These are phyloP conservation scores for Leccinum imitatum DNA, from an alignment of 768 basidiomycete species.

Conservation along the genomic window DNA sequence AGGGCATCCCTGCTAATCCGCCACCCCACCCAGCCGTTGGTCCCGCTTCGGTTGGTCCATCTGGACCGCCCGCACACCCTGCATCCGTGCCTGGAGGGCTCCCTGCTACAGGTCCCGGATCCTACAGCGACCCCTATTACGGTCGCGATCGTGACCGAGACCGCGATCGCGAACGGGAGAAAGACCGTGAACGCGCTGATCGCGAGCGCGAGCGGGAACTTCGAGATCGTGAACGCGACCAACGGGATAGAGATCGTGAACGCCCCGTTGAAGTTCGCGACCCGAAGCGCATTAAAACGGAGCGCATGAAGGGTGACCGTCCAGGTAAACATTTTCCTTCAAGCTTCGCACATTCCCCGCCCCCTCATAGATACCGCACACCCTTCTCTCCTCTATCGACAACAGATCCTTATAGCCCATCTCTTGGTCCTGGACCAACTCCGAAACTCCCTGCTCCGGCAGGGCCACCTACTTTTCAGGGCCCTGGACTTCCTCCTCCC, in stretches of 20 bases:
- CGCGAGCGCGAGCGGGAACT: slow-evolving; percentile 40
- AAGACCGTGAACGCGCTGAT: slow-evolving; percentile 39
- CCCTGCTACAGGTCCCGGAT: slow-evolving; percentile 31
- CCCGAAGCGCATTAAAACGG: slow-evolving; percentile 59
- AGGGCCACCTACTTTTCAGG: slow-evolving; percentile 33
- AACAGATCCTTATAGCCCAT: slow-evolving; percentile 36
- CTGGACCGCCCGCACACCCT: slow-evolving; percentile 34
- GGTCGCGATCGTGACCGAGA: slow-evolving; percentile 37
- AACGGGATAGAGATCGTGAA: slow-evolving; percentile 48
- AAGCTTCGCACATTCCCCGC: slow-evolving; percentile 28
- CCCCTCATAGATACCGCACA: slow-evolving; percentile 34
- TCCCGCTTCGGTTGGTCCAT: slow-evolving; percentile 34
- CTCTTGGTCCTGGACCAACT: slow-evolving; percentile 39
- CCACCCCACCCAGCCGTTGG: slow-evolving; percentile 37
- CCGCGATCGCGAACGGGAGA: slow-evolving; percentile 42
- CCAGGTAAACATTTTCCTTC: slow-evolving; percentile 37
- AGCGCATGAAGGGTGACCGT: slow-evolving; percentile 46
- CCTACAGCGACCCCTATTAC: slow-evolving; percentile 40
- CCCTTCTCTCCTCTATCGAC: slow-evolving; percentile 27
- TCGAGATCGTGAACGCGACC: slow-evolving; percentile 36
- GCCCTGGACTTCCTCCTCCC: slow-evolving; percentile 38
- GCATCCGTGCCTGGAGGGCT: slow-evolving; percentile 31
- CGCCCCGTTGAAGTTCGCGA: slow-evolving; percentile 50
- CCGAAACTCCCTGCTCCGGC: slow-evolving; percentile 36
- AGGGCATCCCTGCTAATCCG: slow-evolving; percentile 35